Conservation (phyloP, 768 basidiomycete species). For the Cystobasidium onofrii region DNA sequence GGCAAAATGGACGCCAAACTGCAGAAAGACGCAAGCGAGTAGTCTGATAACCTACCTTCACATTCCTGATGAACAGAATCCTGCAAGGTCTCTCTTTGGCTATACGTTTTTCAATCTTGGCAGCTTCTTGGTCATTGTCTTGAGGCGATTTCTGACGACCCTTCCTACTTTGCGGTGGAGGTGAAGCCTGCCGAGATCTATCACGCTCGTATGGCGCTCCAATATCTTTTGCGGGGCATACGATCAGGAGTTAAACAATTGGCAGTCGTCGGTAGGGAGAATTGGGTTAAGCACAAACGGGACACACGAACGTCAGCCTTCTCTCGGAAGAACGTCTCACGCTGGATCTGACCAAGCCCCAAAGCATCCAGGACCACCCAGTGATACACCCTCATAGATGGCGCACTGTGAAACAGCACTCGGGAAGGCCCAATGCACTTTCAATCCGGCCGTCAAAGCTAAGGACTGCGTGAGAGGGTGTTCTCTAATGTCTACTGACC, state of each 20-base stretch:
- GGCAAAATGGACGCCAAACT: too few relatives aligned
- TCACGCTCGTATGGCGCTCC: background rate
- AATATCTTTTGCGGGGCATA: too few relatives aligned
- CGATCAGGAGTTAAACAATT: too few relatives aligned
- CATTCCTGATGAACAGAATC: constrained; percentile 92
- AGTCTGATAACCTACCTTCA: constrained; percentile 62
- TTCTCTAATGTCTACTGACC: background rate
- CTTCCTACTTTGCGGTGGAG: background rate
- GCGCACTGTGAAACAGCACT: too few relatives aligned
- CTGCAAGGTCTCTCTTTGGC: constrained; percentile 89
- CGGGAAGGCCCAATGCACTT: too few relatives aligned
- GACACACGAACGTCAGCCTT: background rate
- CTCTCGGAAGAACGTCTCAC: background rate
- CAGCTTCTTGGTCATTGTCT: constrained; percentile 53
- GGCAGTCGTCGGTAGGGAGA: too few relatives aligned
- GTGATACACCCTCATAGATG: background rate
- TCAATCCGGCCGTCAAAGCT: too few relatives aligned
- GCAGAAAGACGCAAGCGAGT: too few relatives aligned
- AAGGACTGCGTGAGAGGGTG: too few relatives aligned
- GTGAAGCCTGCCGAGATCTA: background rate
- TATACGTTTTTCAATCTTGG: constrained; percentile 86
- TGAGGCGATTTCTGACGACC: background rate
- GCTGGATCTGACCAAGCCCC: too few relatives aligned
- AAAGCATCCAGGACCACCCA: background rate
- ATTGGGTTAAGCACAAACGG: background rate